Conservation (phyloP, 2,329 filamentous ascomycete species). For the Mariannaea elegans region DNA sequence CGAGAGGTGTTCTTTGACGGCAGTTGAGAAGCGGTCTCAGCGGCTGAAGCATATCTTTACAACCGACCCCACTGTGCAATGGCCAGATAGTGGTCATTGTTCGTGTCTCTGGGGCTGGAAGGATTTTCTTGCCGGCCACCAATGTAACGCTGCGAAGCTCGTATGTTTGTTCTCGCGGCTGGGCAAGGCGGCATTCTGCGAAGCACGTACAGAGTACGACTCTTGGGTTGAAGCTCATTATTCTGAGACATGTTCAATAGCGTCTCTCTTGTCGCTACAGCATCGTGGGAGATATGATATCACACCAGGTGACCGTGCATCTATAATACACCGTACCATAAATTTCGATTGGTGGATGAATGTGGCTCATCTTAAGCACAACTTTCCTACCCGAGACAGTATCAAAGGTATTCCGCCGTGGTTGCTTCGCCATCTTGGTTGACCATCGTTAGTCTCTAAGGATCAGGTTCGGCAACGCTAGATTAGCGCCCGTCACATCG, state of each 20-base stretch:
- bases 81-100: neutral
- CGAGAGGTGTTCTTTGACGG: neutral
- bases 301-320: no score
- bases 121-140: slow-evolving; percentile 5
- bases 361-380: neutral
- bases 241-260: neutral
- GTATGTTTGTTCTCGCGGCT: neutral
- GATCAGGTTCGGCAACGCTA: slow-evolving; percentile 13
- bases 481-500: slow-evolving; percentile 13
- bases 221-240: neutral
- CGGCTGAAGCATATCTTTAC: neutral
- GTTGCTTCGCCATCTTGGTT: slow-evolving; percentile 2
- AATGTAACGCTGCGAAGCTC: neutral
- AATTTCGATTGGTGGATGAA: no score
- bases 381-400: neutral
- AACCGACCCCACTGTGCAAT: neutral
- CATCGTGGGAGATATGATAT: no score
- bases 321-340: no score
- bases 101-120: neutral
- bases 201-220: neutral
- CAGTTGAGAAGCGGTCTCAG: neutral
- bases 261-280: no score
- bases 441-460: neutral
- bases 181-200: neutral
- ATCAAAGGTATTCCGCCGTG: neutral